Base-by-base conservation (phyloP, 768 basidiomycete genomes). In the Trametes cingulata region DNA sequence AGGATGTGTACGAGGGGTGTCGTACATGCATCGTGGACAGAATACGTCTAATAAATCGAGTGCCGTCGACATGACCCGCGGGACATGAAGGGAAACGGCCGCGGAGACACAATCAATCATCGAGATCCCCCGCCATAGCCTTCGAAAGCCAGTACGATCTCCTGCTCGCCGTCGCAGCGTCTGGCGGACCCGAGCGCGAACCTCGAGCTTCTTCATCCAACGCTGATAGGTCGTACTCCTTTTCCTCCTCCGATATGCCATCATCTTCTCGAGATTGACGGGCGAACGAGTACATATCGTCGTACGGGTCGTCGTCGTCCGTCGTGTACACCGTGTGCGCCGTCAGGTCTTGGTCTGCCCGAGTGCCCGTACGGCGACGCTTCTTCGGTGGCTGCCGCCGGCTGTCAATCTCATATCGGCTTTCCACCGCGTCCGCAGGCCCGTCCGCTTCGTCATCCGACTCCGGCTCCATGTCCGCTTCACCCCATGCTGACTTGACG, bases 121-220 rank as follows among this genome's bases (percentile, higher is more conserved):
- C 68, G 25, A 73, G 66, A 53, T 71, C 63, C 69, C 69, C 69
- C 67, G 70, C 35, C 75, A 76, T 65, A 71, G 70, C 6, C 59
- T 87, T 88, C 20, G 83, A 81, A 43, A 85, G 64, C 87, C 85
- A 86, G 68, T 80, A 87, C 5, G 77, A 78, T 56, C 84, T 77
- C 33, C 75, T 79, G 58, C 68, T 75, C 43, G 66, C 62, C 59
- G 68, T 73, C 48, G 69, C 75, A 10, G 60, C 43, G 14, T 67
- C 63, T 33, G 53, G 35, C 13, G 58, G 37, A 69, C 70, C 53
- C 69, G 70, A 25, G 71, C 72, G 33, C 50, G 42, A 13, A 14
- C 25, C 65, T 57, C 10, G 40, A 24, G 24, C 40, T 40, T 36
- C 56, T 17, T 54, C 49, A n/a, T 62, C 52, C 43, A 56, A 29